Evolutionary conservation across 768 basidiomycete species (phyloP).

Genomic region (Clathrus columnatus): DNA sequence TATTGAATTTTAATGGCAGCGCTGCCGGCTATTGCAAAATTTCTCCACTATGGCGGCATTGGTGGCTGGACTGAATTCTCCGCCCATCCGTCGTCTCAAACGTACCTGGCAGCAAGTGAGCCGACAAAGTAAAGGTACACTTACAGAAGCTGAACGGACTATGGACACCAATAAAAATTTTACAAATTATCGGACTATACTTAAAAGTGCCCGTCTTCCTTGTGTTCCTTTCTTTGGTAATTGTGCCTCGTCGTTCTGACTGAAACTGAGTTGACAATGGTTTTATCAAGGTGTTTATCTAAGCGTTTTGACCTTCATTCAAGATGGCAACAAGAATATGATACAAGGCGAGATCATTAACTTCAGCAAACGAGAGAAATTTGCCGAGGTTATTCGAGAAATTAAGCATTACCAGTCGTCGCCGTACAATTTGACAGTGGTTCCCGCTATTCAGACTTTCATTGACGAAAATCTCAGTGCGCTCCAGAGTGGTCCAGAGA

Average conservation of each 20-base stretch:
- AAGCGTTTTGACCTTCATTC: constrained; percentile 94
- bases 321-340: constrained; percentile 89
- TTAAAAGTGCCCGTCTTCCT: constrained; percentile 79
- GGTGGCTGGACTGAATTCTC: constrained; percentile 87
- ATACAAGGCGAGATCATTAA: constrained; percentile 74
- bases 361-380: constrained; percentile 90
- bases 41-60: constrained; percentile 97
- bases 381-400: constrained; percentile 93
- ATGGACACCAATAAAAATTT: constrained; percentile 94
- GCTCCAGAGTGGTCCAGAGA: constrained; percentile 57
- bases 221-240: constrained; percentile 95
- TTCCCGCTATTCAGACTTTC: constrained; percentile 60
- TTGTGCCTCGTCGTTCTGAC: constrained; percentile 14
- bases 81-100: constrained; percentile 86
- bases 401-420: constrained; percentile 94
- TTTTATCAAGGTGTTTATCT: constrained; percentile 80
- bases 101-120: constrained; percentile 89
- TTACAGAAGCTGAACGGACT: constrained; percentile 77
- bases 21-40: constrained; percentile 82
- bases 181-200: constrained; percentile 77
- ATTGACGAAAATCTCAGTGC: constrained; percentile 72
- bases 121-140: constrained; percentile 60
- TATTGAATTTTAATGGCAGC: constrained; percentile 37
- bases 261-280: neutral
- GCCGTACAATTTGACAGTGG: constrained; percentile 74